Percentiles rank a stretch among this genome's conserved stretches.
These are phyloP conservation scores for Gracilaria caudata DNA, from an alignment of 23 red algal genomes.

Conservation along the genomic window DNA sequence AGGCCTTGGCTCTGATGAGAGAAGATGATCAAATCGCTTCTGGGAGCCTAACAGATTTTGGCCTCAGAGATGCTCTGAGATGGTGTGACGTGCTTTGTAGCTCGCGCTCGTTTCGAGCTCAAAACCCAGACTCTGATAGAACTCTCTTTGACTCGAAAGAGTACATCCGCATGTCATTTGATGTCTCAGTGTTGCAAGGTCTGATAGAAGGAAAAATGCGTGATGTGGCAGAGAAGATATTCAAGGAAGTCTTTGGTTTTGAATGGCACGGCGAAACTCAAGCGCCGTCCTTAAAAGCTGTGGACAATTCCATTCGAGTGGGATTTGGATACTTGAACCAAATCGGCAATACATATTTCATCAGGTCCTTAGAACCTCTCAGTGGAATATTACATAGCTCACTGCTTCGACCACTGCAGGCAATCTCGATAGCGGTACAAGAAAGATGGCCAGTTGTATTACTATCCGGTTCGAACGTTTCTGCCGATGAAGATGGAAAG, in stretches of 20 bases:
- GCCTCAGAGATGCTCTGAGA: conserved; percentile 82
- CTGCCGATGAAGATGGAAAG: neutral
- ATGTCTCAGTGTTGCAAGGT: conserved; percentile 60
- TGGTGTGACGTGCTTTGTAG: conserved; percentile 75
- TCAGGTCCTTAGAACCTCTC: conserved; percentile 17
- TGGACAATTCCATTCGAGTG: neutral
- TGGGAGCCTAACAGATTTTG: conserved; percentile 40
- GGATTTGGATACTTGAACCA: conserved; percentile 18
- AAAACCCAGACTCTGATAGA: neutral
- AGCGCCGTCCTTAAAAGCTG: conserved; percentile 26
- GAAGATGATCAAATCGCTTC: neutral
- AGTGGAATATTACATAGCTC: neutral
- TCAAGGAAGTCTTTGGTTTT: conserved; percentile 24
- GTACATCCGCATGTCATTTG: conserved; percentile 28
- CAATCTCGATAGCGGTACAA: conserved; percentile 23
- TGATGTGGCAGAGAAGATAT: conserved; percentile 4
- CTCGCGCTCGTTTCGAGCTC: neutral
- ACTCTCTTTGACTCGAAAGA: conserved; percentile 7
- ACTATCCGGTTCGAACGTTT: neutral
- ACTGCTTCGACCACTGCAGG: conserved; percentile 46
- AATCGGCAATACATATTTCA: neutral
- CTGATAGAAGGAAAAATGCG: neutral
- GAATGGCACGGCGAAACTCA: neutral
- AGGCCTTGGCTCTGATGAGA: conserved; percentile 14
- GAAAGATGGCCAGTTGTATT: conserved; percentile 47